A percentile compares a stretch with the other conserved stretches of the same genome.
Evolutionary conservation across 1,139 yeast species (phyloP).

Genomic region (Yamadazyma jaroonii): DNA sequence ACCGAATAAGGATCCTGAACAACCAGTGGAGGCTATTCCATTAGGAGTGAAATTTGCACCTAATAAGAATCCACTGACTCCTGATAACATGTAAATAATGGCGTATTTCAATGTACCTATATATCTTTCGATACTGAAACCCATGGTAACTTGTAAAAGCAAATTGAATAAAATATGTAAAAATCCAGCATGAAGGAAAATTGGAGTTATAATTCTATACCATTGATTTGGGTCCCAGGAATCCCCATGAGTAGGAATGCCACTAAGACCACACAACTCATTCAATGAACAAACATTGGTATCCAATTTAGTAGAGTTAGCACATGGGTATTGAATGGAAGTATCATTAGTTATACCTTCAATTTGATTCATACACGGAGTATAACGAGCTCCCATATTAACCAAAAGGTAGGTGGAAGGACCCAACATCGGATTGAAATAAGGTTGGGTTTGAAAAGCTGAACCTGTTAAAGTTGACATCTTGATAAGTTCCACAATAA

Average conservation of each 20-base stretch:
- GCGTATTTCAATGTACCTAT: constrained; percentile 58
- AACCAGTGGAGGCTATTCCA: constrained; percentile 71
- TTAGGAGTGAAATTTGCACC: constrained; percentile 73
- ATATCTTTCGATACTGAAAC: constrained; percentile 57
- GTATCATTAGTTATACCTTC: constrained; percentile 49
- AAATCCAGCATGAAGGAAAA: constrained; percentile 76
- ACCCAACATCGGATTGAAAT: constrained; percentile 78
- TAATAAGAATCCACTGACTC: constrained; percentile 65
- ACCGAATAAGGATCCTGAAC: constrained; percentile 75
- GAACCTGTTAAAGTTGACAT: constrained; percentile 64
- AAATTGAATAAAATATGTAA: constrained; percentile 67
- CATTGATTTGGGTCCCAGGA: constrained; percentile 56
- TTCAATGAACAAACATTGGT: constrained; percentile 57
- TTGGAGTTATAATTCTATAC: constrained; percentile 69
- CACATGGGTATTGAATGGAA: constrained; percentile 58
- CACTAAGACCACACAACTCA: constrained; percentile 64
- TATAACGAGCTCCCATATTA: constrained; percentile 69
- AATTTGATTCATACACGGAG: constrained; percentile 67
- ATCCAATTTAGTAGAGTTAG: constrained; percentile 57
- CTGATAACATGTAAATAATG: constrained; percentile 58
- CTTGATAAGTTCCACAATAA: constrained; percentile 62
- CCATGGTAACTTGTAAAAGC: constrained; percentile 59
- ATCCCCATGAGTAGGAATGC: constrained; percentile 30
- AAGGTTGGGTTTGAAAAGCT: constrained; percentile 68
- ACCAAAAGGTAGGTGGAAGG: constrained; percentile 70